Base-by-base conservation (phyloP, 768 basidiomycete genomes). In the Austroboletus eburneus region DNA sequence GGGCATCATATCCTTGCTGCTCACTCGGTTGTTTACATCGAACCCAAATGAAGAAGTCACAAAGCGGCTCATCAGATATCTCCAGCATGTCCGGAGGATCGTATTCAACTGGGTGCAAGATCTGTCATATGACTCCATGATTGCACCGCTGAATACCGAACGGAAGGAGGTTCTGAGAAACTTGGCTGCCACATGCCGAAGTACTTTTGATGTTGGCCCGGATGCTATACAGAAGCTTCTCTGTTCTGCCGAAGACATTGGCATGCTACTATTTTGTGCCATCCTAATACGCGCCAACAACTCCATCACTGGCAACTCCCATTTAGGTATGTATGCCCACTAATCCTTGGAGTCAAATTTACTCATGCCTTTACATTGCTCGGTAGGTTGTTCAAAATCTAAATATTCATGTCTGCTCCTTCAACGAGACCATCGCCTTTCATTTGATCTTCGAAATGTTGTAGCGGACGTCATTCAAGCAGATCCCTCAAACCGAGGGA, bases 401-500 rank as follows among this genome's bases (percentile, higher is more conserved):
- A 13, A 9, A 7, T 10, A 32, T 32, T 14, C 30, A 32, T 39
- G 22, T n/a, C 33, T 41, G 4, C 43, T 63, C 16, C 38, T 58
- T 22, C 45, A 58, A 21, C 58, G 64, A 12, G 60, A 68, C 25
- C 36, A 49, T 21, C 57, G 62, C 13, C 37, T 65, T 4, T 55
- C 64, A 5, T 41, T 56, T 22, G 41, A 22, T 14, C 20, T 68
- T 5, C 7, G 12, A 13, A 32, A 32, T 32, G 13, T 32, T 14
- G 8, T 32, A 13, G 14, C 9, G 30, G 30, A 32, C 3, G 13
- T 32, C 13, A 14, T 32, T 13, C 4, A 14, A 13, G 13, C 30
- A 7, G 30, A 32, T 23, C 12, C 12, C 0, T 23, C 43, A 5
- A 21, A 42, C 17, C 37, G 39, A 13, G 57, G 56, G 0, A 34